A percentile compares a stretch with the other conserved stretches of the same genome.
phyloP scores from a whole-genome alignment of 1,284 basidiomycete species.

The Flammula alnicola region DNA sequence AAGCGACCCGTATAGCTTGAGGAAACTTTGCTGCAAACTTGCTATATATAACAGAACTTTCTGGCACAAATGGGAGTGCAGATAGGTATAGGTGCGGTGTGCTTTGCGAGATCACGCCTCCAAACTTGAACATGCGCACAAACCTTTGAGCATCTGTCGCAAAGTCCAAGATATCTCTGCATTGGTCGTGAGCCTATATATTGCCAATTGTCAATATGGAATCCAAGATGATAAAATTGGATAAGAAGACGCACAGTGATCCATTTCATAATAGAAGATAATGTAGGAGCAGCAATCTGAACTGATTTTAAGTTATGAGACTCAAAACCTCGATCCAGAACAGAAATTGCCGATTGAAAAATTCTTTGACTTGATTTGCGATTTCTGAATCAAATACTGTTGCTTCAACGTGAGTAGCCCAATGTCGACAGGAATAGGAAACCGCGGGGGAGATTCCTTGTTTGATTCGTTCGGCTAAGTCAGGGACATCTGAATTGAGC shows the following conservation, averaged over 20 bases:
- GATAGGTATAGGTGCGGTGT: conserved; percentile 23
- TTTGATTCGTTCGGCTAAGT: conserved; percentile 19
- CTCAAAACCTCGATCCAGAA: conserved; percentile 36
- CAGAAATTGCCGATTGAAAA: conserved; percentile 22
- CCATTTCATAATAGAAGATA: background rate
- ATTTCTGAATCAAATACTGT: background rate
- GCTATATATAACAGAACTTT: background rate
- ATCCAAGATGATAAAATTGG: no score
- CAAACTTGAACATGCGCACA: conserved; percentile 11
- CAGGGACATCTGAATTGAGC: conserved; percentile 22
- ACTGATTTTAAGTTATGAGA: conserved; percentile 12
- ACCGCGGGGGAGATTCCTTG: conserved; percentile 24
- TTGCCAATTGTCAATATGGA: no score
- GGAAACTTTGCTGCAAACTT: background rate
- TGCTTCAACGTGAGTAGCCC: conserved; percentile 28
- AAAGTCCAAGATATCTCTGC: background rate
- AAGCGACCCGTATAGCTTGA: background rate
- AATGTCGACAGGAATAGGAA: conserved; percentile 29
- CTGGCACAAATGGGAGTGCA: conserved; percentile 18
- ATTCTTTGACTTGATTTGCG: conserved; percentile 10
- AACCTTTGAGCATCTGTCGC: background rate
- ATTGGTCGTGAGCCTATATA: no score
- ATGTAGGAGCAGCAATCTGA: no score
- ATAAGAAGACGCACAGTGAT: no score
- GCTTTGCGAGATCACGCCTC: conserved; percentile 10